A percentile compares a stretch with the other conserved stretches of the same genome.
Evolutionary conservation across 2,329 filamentous ascomycete genomes (phyloP).

Genomic region (Ilyonectria robusta): DNA sequence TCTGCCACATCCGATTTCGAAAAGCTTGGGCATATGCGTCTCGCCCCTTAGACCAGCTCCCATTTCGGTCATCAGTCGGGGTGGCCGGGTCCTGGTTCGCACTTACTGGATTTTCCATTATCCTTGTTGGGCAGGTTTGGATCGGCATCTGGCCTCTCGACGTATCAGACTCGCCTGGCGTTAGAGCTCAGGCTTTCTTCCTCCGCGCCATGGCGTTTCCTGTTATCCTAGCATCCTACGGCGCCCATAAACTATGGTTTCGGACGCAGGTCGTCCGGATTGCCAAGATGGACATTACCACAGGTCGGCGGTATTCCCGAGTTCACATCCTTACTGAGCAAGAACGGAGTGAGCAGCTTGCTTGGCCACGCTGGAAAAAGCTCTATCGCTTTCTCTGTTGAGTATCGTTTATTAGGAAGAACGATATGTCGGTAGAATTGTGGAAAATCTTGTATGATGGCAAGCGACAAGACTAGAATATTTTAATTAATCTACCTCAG

Average conservation of each 20-base stretch:
- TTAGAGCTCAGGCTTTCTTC: conserved; percentile 76
- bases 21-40: conserved; percentile 78
- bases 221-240: conserved; percentile 76
- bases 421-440: too few species aligned
- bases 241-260: conserved; percentile 82
- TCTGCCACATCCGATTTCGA: conserved; percentile 92
- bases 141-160: conserved; percentile 82
- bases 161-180: not conserved
- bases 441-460: too few species aligned
- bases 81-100: conserved; percentile 87
- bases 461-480: too few species aligned
- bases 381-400: conserved; percentile 70
- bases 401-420: too few species aligned
- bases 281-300: conserved; percentile 87
- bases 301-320: conserved; percentile 87
- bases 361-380: conserved; percentile 83
- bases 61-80: conserved; percentile 85
- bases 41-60: conserved; percentile 79
- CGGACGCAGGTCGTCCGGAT: conserved; percentile 76
- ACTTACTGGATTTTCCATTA: conserved; percentile 81
- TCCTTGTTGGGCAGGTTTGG: conserved; percentile 89
- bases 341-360: conserved; percentile 79
- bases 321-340: conserved; percentile 76
- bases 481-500: too few species aligned
- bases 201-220: conserved; percentile 77